These are phyloP conservation scores for Linum tenue DNA, from an alignment of 345 rosid genomes.

Conservation along the genomic window DNA sequence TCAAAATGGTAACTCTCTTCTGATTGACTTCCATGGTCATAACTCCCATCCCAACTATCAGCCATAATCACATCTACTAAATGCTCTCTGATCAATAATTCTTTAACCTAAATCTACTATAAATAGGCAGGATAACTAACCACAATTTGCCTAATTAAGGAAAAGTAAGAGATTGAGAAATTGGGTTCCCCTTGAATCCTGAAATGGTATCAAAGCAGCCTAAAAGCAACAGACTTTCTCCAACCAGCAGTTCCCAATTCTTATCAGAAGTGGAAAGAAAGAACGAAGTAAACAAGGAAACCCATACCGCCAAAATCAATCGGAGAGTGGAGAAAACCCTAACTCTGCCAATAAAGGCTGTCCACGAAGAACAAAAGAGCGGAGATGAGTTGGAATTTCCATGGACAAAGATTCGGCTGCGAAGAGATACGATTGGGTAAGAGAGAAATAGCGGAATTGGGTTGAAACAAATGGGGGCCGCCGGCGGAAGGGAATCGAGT, in stretches of 20 bases:
- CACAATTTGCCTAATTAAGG: background rate
- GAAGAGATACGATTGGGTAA: too few relatives aligned
- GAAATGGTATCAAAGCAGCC: background rate
- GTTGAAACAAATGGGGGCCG: too few relatives aligned
- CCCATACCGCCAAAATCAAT: background rate
- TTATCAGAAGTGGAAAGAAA: too few relatives aligned
- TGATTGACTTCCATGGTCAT: slow-evolving; percentile 57
- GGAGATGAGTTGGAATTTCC: background rate
- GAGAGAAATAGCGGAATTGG: too few relatives aligned
- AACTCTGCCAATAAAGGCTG: background rate
- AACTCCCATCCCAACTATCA: slow-evolving; percentile 59
- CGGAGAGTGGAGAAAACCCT: background rate
- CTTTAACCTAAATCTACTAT: background rate
- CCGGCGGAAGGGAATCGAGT: too few relatives aligned
- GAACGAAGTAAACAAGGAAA: background rate
- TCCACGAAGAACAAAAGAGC: background rate
- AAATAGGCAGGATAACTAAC: background rate
- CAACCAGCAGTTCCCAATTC: too few relatives aligned
- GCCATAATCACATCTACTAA: slow-evolving; percentile 31
- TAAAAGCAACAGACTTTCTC: background rate
- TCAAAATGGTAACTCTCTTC: slow-evolving; percentile 63
- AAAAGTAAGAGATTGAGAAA: background rate
- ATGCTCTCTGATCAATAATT: background rate
- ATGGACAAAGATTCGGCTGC: background rate
- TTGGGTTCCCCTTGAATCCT: background rate